phyloP scores from a whole-genome alignment of 2,329 filamentous ascomycete species.

The Ceratocystis diversiconidia region DNA sequence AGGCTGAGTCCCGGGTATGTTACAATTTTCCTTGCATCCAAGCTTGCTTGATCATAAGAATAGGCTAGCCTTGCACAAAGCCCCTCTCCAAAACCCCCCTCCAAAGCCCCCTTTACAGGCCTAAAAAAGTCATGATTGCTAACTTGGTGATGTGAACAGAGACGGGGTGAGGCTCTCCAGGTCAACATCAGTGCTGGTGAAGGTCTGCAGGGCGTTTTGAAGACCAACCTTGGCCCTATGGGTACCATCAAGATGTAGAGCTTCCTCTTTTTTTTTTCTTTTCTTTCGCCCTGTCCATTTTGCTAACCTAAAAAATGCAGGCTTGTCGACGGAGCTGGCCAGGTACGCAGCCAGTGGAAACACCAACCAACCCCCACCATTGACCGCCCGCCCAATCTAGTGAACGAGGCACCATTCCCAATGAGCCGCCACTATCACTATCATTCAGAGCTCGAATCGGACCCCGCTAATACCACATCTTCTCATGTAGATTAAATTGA shows the following conservation, averaged over 20 bases:
- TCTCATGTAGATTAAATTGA: constrained; percentile 74
- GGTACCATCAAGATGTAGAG: constrained; percentile 89
- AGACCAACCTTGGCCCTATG: constrained; percentile 85
- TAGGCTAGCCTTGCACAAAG: constrained; percentile 7
- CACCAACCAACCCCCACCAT: constrained; percentile 20
- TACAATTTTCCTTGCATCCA: constrained; percentile 14
- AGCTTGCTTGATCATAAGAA: constrained; percentile 1
- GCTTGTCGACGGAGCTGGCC: constrained; percentile 55
- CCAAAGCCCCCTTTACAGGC: not conserved
- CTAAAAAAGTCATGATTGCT: constrained; percentile 11
- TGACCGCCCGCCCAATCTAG: not conserved
- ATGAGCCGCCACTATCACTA: not conserved
- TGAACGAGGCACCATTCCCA: not conserved
- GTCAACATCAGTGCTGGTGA: constrained; percentile 97
- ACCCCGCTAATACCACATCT: constrained; percentile 16
- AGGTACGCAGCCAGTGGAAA: constrained; percentile 33
- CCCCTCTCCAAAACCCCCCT: not conserved
- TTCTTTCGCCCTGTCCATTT: not conserved
- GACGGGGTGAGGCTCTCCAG: constrained; percentile 87
- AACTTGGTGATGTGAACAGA: constrained; percentile 35
- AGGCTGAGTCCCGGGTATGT: constrained; percentile 90
- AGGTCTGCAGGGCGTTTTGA: constrained; percentile 83
- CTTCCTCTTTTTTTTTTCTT: not conserved
- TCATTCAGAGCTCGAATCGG: constrained; percentile 20
- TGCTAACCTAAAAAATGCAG: constrained; percentile 28